Evolutionary conservation across 2,329 filamentous ascomycete species (phyloP), one percentile per base, ranked within the genome.

Genomic region (Paecilomyces formosus): DNA sequence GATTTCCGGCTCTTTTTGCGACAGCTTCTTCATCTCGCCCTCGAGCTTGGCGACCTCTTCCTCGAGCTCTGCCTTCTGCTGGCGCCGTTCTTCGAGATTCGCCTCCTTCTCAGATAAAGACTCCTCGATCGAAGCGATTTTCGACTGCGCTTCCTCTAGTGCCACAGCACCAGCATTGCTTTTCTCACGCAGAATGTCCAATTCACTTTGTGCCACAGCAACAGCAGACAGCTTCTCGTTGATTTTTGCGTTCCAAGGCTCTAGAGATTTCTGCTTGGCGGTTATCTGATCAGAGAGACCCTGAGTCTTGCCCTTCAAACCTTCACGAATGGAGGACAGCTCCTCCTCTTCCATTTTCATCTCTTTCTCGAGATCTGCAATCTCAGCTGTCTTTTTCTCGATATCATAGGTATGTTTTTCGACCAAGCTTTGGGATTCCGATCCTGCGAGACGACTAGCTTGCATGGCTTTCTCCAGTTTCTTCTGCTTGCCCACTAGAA

Each of bases 161-260:
- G 92, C 89, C 22, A 91, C 87, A 7, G 89, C 87, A 3, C 92
- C 92, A 31, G 93, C 88, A 68, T 92, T 96, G 55, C 90, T 90
- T 70, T 92, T 91, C 71, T 99, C 94, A 49, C 85, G 84, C 7
- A 99, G 82, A 58, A 99, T 97, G 60, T 92, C 88, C 65, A 97
- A 84, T 73, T 99, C 93, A 73, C 92, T 96, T 72, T 96, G 90
- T 1, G 94, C 92, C 11, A 99, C 92, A 3, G 93, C 93, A 64
- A 97, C 95, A 3, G 89, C 86, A 0, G 92, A 97, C 69, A 94
- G 89, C 73, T 96, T 97, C 70, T 96, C 88, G 73, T 94, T 97
- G 77, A 99, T 93, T 76, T 94, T 97, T 64, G 92, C 92, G 65
- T 88, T 92, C 94, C 94, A 99, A 0, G 94, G 94, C 75, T 97